Base-by-base conservation (phyloP, 208 protist species). In the Wallacemonas sp. region DNA sequence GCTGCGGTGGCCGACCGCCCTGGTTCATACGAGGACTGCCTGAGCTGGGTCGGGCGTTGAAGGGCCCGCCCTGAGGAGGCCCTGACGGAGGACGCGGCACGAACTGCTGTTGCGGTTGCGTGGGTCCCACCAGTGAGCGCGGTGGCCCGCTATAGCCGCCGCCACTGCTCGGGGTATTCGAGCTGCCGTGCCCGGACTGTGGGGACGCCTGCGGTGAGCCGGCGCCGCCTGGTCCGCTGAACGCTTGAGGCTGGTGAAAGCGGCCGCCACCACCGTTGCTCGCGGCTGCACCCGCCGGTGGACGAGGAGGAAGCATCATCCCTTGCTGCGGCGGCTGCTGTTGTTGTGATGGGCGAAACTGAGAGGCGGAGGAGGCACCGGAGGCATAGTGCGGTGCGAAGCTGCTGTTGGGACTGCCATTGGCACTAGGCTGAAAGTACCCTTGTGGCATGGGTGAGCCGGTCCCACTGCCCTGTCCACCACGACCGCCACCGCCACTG, bases 221-320 rank as follows among this genome's bases (percentile, higher is more conserved):
- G n/a, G n/a, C 39, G 24, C 22, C 54, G 24, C 42, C 50, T 63
- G 21, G 50, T 27, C 22, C 52, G 19, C 12, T 52, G n/a, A 10
- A 33, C 29, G 5, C 34, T 41, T 3, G 30, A 1, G 5, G 29
- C 42, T 38, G 38, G 30, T 41, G 45, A 33, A 54, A 57, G 33
- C 60, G 36, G n/a, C 50, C 42, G n/a, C 60, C 63, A 30, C 32
- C 50, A 24, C 24, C 24, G 58, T 33, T 46, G 5, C 13, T 58
- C 24, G 17, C 34, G 1, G 41, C 9, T 2, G 27, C 37, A 22
- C 19, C 4, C 10, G 27, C 24, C 5, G 55, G 55, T 17, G 36
- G 33, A 3, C 45, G 50, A 3, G 50, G 50, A 3, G 50, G 50
- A 6, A 57, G 24, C 50, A 39, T 57, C 50, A 38, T 17, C 12